Evolutionary conservation across 1,284 basidiomycete species (phyloP).

Genomic region (Rhodotorula sp.): DNA sequence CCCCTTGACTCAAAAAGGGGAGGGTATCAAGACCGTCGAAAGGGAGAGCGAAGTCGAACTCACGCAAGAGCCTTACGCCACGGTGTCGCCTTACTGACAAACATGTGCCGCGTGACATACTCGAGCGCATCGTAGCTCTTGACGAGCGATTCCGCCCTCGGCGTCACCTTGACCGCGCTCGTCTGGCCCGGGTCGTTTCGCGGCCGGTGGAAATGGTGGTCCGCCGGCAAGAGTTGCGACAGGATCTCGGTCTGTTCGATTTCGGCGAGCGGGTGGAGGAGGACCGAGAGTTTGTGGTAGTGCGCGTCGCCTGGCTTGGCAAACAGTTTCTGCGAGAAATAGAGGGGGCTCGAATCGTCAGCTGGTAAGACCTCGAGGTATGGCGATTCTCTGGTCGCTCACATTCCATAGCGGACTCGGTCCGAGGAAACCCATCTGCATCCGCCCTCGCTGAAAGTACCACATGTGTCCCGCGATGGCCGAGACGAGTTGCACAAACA

Average conservation of each 20-base stretch:
- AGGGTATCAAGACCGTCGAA: neutral
- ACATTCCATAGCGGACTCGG: slow-evolving; percentile 27
- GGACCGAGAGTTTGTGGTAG: slow-evolving; percentile 37
- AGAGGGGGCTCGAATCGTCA: no score
- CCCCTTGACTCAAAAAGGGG: neutral
- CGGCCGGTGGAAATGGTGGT: slow-evolving; percentile 31
- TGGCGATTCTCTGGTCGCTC: neutral
- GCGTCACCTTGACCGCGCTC: slow-evolving; percentile 28
- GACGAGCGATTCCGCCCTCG: slow-evolving; percentile 14
- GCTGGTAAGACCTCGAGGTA: neutral
- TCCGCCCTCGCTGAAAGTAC: slow-evolving; percentile 33
- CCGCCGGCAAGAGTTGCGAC: slow-evolving; percentile 10
- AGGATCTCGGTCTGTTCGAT: slow-evolving; percentile 5
- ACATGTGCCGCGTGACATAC: slow-evolving; percentile 35
- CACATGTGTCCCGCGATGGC: slow-evolving; percentile 30
- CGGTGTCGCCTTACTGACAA: slow-evolving; percentile 23
- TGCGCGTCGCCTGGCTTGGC: slow-evolving; percentile 19
- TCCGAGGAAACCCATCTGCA: slow-evolving; percentile 35
- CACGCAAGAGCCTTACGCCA: slow-evolving; percentile 38
- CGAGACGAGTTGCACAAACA: slow-evolving; percentile 33
- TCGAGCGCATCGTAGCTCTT: slow-evolving; percentile 39
- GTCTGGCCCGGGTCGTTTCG: slow-evolving; percentile 19
- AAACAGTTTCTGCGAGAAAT: slow-evolving; percentile 28
- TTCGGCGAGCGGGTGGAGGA: slow-evolving; percentile 19
- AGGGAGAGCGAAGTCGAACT: neutral